Conservation (phyloP, 768 basidiomycete genomes). For the Rickenella mellea region DNA sequence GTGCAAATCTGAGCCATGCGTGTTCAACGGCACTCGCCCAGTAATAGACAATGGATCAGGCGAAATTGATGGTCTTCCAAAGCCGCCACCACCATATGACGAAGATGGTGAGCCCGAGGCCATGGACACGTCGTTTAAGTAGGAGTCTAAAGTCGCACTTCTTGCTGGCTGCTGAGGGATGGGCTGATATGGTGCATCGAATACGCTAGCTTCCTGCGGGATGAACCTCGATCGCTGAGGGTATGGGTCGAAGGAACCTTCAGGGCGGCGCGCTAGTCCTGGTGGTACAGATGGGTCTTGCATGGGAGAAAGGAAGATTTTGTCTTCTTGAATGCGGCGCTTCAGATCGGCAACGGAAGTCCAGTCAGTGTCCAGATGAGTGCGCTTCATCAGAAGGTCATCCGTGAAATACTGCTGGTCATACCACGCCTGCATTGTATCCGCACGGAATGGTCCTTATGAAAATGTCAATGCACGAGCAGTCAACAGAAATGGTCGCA, state of each 20-base stretch:
- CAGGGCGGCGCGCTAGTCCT: slow-evolving; percentile 37
- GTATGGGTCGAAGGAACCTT: slow-evolving; percentile 26
- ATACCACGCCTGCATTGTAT: slow-evolving; percentile 92
- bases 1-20: slow-evolving; percentile 27
- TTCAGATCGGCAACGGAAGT: slow-evolving; percentile 51
- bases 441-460: slow-evolving; percentile 81
- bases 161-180: slow-evolving; percentile 52
- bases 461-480: slow-evolving; percentile 2
- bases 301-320: slow-evolving; percentile 54
- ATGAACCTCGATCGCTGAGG: slow-evolving; percentile 15
- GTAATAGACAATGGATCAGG: slow-evolving; percentile 58
- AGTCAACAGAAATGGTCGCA: background rate
- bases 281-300: slow-evolving; percentile 36
- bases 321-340: slow-evolving; percentile 41
- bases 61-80: slow-evolving; percentile 30
- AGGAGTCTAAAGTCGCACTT: slow-evolving; percentile 57
- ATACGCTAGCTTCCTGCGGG: slow-evolving; percentile 25
- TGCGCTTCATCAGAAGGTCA: slow-evolving; percentile 78
- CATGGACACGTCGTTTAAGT: slow-evolving; percentile 41
- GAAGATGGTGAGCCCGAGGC: slow-evolving; percentile 66
- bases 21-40: slow-evolving; percentile 31
- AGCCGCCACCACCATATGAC: slow-evolving; percentile 52
- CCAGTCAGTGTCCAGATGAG: slow-evolving; percentile 61
- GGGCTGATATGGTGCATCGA: slow-evolving; percentile 56
- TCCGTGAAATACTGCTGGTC: slow-evolving; percentile 82